Base-by-base conservation (phyloP, 306 rosid genomes). In the Casuarina glauca region DNA sequence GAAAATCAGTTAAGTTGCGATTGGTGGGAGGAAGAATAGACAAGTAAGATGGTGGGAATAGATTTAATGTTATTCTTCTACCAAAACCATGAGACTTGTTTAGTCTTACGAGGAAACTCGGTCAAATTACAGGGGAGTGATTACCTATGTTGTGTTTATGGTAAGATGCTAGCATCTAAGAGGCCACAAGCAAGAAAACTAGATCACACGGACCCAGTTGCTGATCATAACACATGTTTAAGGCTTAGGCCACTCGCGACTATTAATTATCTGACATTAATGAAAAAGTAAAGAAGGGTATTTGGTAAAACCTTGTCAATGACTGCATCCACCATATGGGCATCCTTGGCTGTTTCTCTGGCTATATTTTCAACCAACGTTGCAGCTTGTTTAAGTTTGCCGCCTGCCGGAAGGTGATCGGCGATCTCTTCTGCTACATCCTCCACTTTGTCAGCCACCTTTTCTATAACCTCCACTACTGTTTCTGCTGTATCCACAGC, bases 391-490 rank as follows among this genome's bases (percentile, higher is more conserved):
- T 57, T 74, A 20, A 84, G 79, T 51, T 79, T 79, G 51, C 90
- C 91, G 5, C 79, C 76, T 19, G 74, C 72, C 0, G 93, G 97
- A 57, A 90, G 85, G 70, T 81, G 58, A 53, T 85, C 80, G 1
- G 73, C 86, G 16, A 82, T 76, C 3, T 70, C 71, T 35, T 87
- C 93, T 13, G 93, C 94, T 5, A 84, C 76, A 62, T 90, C 81
- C 41, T 85, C 91, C 66, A 91, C 88, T 20, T 10, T 17, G 49
- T 87, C 93, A 0, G 90, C 91, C 73, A 87, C 90, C 20, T 91
- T 81, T 83, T 89, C 94, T 32, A 88, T 78, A 9, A 74, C 3
- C 5, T 86, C 89, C 16, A 76, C 83, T 42, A 87, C 83, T 0
- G 52, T 36, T 15, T 93, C 87, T 50, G 77, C 91, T 42, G 69